Evolutionary conservation across 495 filamentous ascomycete species (phyloP), one percentile per base, ranked within the genome.

Genomic region (Zalerion maritima): DNA sequence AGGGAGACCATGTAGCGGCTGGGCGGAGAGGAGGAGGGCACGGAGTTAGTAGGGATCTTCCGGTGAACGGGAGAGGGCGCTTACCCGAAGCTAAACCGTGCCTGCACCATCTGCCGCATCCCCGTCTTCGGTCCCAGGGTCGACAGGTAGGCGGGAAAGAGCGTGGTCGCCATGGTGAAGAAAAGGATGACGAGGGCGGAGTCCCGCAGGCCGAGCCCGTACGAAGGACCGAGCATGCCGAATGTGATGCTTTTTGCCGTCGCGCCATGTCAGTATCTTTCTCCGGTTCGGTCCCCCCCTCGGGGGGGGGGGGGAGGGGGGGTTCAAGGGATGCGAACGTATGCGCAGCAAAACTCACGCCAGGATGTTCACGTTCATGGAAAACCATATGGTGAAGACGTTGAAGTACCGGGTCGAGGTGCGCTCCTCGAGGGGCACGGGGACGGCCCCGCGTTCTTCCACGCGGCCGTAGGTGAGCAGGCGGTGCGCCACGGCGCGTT

Each of bases 91-190:
- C 56, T 58, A 35, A 57, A 71, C 5, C 67, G 52, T 5, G 64
- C 65, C 37, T 67, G 55, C 2, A 70, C 50, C 60, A 71, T 69
- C 43, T 70, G 67, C 5, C 67, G 53, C 47, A 71, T 46, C 5
- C 67, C 67, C 1, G 58, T 60, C 27, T 62, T 54, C 3, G 67
- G 58, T 0, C 63, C 64, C 31, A 64, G 45, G 5, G 58, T 67
- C 18, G 51, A 57, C 14, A 69, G 52, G 31, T 66, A 71, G 3
- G 61, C 63, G n/a, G 61, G 58, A 3, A 61, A 44, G 3, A 55
- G 30, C 0, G 63, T 59, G 3, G 57, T 58, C 24, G 69, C 30
- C 14, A 71, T 40, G 20, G 56, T 62, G 40, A 71, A 70, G 50
- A 73, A 70, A 9, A 72, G 29, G 27, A 72, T 69, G 27, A 69